Evolutionary conservation across 441 rosid species (phyloP), one percentile per base, ranked within the genome.

Genomic region (Euphorbia corollata): DNA sequence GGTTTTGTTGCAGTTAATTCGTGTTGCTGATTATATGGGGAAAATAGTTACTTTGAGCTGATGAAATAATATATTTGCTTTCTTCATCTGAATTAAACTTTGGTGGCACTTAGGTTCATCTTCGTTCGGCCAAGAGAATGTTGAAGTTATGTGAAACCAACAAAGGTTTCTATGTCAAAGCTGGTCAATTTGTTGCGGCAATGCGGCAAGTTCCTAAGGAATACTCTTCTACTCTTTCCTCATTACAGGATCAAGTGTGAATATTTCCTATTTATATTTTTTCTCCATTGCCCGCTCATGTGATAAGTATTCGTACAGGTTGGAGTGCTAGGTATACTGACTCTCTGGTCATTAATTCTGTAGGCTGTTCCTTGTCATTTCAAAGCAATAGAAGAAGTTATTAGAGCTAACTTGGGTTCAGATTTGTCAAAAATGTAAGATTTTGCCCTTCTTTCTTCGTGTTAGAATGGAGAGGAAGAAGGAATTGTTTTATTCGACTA

Each of bases 151-250:
- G 98, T 76, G 90, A 90, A 77, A 77, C 73, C 41, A 92, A 90
- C 68, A 92, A 82, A 82, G 97, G 96, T 45, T 88, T 92, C 77
- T 92, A 88, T 65, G 82, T 86, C 70, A 92, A 92, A 85, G 98
- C 98, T 36, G 98, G 97, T 48, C 98, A 92, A 73, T 92, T 88
- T 78, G 88, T 88, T 64, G 85, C 91, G 51, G 81, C 97, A 19
- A 32, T 92, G 79, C 81, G 85, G 71, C 93, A 87, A 64, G 89
- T 84, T 69, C 98, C 97, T 0, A 81, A 79, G 70, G 96, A 90
- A 73, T 92, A 92, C 73, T 77, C 87, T 5, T 71, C 75, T 13
- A 80, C 75, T 20, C 93, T 92, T 75, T 87, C 92, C 11, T 79
- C 96, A 4, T 78, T 92, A 69, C 96, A 88, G 78, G 92, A 92